phyloP scores from a whole-genome alignment of 148 eudicot species.

The Bassia scoparia region DNA sequence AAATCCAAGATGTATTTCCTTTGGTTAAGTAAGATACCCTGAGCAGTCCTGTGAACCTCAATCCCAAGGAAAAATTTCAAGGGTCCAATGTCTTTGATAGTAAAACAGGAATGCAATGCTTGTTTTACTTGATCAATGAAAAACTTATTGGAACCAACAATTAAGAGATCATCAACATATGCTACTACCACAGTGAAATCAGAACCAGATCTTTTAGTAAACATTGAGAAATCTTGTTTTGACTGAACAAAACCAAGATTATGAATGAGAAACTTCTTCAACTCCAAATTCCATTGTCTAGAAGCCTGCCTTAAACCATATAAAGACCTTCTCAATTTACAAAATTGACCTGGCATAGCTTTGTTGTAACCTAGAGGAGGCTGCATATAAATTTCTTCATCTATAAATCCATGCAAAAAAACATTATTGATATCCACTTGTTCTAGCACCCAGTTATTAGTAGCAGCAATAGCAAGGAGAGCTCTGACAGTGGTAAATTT shows the following conservation, averaged over 20 bases:
- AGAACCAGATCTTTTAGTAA: not conserved
- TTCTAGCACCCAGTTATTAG: not conserved
- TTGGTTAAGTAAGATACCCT: too few species aligned
- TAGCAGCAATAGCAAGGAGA: not conserved
- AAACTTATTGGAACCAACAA: too few species aligned
- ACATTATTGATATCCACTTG: conserved; percentile 4
- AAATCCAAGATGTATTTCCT: too few species aligned
- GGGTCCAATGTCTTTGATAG: too few species aligned
- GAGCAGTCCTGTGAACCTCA: too few species aligned
- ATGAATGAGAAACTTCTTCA: not conserved
- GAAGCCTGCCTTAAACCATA: conserved; percentile 13
- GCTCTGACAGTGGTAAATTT: too few species aligned
- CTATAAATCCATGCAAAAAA: not conserved
- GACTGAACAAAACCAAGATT: not conserved
- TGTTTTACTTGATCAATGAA: too few species aligned
- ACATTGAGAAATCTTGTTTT: not conserved
- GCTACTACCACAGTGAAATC: not conserved
- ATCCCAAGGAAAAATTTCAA: too few species aligned
- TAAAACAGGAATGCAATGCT: too few species aligned
- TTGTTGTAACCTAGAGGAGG: not conserved
- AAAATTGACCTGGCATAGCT: not conserved
- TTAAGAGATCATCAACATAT: too few species aligned
- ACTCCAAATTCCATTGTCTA: not conserved
- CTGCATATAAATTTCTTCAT: not conserved
- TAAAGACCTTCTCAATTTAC: not conserved